These are phyloP conservation scores for Helotiales sp. DNA, from an alignment of 2,329 filamentous ascomycete species.

Conservation along the genomic window DNA sequence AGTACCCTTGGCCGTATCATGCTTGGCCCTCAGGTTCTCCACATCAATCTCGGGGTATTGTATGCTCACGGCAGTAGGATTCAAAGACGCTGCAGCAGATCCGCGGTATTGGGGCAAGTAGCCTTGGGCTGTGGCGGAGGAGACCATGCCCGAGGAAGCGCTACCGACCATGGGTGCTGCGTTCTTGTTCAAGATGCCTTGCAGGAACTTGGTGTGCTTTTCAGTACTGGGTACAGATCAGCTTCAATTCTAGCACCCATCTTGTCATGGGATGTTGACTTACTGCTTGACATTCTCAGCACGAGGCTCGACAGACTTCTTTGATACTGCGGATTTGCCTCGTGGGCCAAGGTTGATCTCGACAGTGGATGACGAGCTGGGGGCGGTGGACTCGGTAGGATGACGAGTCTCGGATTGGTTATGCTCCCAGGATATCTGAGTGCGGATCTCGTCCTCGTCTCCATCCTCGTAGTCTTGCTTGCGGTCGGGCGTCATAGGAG, in stretches of 20 bases:
- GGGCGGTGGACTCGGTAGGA: background rate
- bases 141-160: constrained; percentile 31
- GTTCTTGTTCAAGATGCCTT: constrained; percentile 33
- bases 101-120: constrained; percentile 36
- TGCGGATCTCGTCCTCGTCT: constrained; percentile 15
- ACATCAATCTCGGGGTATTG: constrained; percentile 7
- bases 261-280: no score
- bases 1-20: constrained; percentile 3
- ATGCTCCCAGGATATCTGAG: constrained; percentile 22
- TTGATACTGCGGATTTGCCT: constrained; percentile 17
- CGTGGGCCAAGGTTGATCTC: constrained; percentile 22
- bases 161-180: constrained; percentile 27
- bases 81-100: constrained; percentile 34
- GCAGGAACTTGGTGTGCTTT: constrained; percentile 34
- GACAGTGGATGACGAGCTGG: constrained; percentile 21
- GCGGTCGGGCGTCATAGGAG: constrained; percentile 12
- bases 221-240: constrained; percentile 21
- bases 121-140: constrained; percentile 35
- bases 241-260: background rate
- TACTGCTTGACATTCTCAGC: constrained; percentile 30
- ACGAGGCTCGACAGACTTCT: constrained; percentile 25
- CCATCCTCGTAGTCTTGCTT: background rate
- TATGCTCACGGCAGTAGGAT: constrained; percentile 26
- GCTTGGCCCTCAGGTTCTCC: constrained; percentile 11
- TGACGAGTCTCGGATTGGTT: constrained; percentile 3